These are phyloP conservation scores for Naematelia aurantialba DNA, from an alignment of 768 basidiomycete genomes.

Conservation along the genomic window DNA sequence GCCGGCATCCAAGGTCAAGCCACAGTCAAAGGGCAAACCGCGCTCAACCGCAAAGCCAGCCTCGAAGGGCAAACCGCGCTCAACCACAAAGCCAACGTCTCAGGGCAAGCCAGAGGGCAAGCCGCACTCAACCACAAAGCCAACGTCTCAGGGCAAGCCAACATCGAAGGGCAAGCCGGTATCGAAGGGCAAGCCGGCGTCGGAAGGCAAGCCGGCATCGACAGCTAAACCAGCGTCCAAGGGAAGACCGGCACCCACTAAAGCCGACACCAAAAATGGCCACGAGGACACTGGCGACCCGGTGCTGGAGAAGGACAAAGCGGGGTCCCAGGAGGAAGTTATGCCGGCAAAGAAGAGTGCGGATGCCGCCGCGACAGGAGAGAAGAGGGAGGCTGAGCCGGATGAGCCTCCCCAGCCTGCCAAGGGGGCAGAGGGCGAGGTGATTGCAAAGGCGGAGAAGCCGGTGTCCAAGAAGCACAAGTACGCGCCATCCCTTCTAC, in stretches of 20 bases:
- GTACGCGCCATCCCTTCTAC: slow-evolving; percentile 21
- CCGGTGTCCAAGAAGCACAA: slow-evolving; percentile 43
- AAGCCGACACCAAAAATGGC: slow-evolving; percentile 1
- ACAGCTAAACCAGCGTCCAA: slow-evolving; percentile 11
- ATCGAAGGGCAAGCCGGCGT: slow-evolving; percentile 2
- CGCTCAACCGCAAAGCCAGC: slow-evolving; percentile 17
- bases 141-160: slow-evolving; percentile 13
- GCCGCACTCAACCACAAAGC: slow-evolving; percentile 17
- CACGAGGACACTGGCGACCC: slow-evolving; percentile 1
- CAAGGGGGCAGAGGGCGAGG: neutral
- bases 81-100: slow-evolving; percentile 17
- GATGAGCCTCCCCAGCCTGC: neutral
- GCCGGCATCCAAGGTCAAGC: slow-evolving; percentile 21
- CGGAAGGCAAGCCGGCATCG: slow-evolving; percentile 5
- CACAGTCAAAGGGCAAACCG: slow-evolving; percentile 15
- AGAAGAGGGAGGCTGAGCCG: slow-evolving; percentile 21
- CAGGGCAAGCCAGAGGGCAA: slow-evolving; percentile 19
- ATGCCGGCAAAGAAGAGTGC: slow-evolving; percentile 7
- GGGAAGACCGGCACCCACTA: slow-evolving; percentile 5
- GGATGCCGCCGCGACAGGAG: slow-evolving; percentile 7
- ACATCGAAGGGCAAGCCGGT: slow-evolving; percentile 16
- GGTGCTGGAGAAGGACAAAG: neutral
- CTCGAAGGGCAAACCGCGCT: slow-evolving; percentile 10
- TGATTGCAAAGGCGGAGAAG: slow-evolving; percentile 19
- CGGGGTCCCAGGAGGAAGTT: neutral